Evolutionary conservation across 306 rosid genomes (phyloP).

Genomic region (Dryas drummondii): DNA sequence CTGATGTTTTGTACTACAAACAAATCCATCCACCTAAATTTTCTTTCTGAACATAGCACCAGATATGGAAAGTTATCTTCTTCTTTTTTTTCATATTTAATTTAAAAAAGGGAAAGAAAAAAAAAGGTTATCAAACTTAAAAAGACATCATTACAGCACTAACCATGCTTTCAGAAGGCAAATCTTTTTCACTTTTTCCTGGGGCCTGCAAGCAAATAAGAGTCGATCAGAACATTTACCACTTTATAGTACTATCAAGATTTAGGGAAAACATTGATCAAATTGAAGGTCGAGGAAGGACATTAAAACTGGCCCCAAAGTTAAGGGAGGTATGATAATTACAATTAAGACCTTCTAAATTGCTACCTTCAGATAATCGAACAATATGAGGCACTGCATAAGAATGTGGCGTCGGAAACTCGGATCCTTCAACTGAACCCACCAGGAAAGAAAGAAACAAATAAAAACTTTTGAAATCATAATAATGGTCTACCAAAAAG

Average conservation of each 20-base stretch:
- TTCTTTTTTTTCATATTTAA: neutral
- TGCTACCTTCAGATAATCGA: constrained; percentile 81
- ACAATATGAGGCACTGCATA: constrained; percentile 93
- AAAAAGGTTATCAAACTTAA: neutral
- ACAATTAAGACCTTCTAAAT: constrained; percentile 10
- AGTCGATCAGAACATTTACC: constrained; percentile 27
- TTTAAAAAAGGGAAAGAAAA: neutral
- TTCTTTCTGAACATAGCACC: neutral
- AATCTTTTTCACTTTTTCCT: constrained; percentile 82
- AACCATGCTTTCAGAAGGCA: constrained; percentile 90
- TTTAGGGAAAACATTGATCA: neutral
- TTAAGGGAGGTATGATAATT: neutral
- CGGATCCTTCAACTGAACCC: constrained; percentile 78
- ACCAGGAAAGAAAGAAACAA: neutral
- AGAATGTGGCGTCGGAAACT: constrained; percentile 94
- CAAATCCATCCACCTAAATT: neutral
- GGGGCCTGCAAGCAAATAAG: constrained; percentile 68
- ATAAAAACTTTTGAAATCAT: constrained; percentile 15
- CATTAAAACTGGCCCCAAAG: neutral
- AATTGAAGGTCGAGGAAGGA: neutral
- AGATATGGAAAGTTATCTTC: neutral
- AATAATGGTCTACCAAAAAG: constrained; percentile 16
- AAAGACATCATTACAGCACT: constrained; percentile 30
- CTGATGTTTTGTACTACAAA: neutral
- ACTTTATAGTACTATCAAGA: neutral